Percentiles rank a stretch among this genome's conserved stretches.
Evolutionary conservation across 148 eudicot species (phyloP).

Genomic region (Euryodendron excelsum): DNA sequence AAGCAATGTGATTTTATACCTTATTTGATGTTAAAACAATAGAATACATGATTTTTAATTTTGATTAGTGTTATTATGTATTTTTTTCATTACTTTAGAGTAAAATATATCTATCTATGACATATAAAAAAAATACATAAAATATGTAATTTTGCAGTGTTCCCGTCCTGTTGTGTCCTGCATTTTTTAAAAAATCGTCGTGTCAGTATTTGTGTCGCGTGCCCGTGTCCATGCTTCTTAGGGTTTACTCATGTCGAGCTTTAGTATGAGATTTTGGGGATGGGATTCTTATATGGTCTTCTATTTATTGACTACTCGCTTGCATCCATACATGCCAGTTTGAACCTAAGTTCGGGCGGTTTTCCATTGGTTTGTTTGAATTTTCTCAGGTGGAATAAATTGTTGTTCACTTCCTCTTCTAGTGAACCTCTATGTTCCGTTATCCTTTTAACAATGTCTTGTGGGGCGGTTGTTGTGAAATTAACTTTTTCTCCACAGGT

Average conservation of each 20-base stretch:
- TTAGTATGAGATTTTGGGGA: not conserved
- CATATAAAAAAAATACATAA: too few species aligned
- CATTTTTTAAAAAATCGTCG: too few species aligned
- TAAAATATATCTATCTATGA: too few species aligned
- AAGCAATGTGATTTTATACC: too few species aligned
- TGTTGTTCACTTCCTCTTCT: not conserved
- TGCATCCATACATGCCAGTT: not conserved
- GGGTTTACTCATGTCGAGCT: not conserved
- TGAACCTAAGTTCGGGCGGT: not conserved
- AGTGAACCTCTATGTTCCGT: not conserved
- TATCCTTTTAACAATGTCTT: not conserved
- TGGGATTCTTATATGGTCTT: not conserved
- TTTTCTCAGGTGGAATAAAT: not conserved
- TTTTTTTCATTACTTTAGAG: too few species aligned
- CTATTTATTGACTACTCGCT: not conserved
- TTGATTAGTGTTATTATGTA: too few species aligned
- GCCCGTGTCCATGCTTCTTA: too few species aligned
- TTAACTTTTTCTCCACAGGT: slow-evolving; percentile 38
- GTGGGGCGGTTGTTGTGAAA: not conserved
- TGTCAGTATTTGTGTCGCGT: too few species aligned
- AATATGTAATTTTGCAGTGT: too few species aligned
- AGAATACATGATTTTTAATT: too few species aligned
- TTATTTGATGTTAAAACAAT: too few species aligned
- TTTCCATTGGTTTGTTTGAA: not conserved
- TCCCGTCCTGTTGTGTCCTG: too few species aligned